Conservation (phyloP, 352 stramenopile species). For the Pelagophyceae sp. region DNA sequence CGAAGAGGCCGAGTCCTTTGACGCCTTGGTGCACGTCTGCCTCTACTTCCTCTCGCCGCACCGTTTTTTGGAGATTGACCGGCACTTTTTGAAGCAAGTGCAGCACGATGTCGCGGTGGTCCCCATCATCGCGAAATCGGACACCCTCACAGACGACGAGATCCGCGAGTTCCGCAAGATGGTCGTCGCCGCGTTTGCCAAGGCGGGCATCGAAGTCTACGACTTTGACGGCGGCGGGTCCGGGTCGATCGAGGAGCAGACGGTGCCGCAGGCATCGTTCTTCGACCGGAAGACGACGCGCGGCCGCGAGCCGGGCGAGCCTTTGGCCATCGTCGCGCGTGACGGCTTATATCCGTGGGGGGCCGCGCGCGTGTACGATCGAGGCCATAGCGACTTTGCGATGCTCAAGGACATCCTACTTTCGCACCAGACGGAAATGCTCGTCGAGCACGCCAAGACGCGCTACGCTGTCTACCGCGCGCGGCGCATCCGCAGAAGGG, state of each 20-base stretch:
- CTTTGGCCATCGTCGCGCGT: conserved; percentile 25
- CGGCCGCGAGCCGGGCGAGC: conserved; percentile 21
- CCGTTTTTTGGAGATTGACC: conserved; percentile 28
- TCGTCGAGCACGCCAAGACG: conserved; percentile 5
- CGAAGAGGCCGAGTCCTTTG: background rate
- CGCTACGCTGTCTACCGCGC: background rate
- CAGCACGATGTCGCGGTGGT: conserved; percentile 28
- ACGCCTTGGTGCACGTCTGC: conserved; percentile 29
- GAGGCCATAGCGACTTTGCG: conserved; percentile 24
- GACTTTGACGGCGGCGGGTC: conserved; percentile 12
- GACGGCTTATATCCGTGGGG: conserved; percentile 32
- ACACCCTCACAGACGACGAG: conserved; percentile 32
- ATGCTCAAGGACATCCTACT: conserved; percentile 27
- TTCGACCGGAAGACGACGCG: background rate
- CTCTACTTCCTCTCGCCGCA: conserved; percentile 32
- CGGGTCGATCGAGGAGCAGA: background rate
- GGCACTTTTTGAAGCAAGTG: conserved; percentile 26
- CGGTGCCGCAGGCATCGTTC: background rate
- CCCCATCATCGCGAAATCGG: conserved; percentile 32
- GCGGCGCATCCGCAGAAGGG: background rate
- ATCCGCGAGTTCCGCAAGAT: conserved; percentile 5
- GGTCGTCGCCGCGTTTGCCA: conserved; percentile 20
- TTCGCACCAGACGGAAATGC: conserved; percentile 26
- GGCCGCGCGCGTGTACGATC: background rate
- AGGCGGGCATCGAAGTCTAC: conserved; percentile 24